These are phyloP conservation scores for Mortierella hygrophila DNA, from an alignment of 192 early-diverging fungal genomes.

Conservation along the genomic window DNA sequence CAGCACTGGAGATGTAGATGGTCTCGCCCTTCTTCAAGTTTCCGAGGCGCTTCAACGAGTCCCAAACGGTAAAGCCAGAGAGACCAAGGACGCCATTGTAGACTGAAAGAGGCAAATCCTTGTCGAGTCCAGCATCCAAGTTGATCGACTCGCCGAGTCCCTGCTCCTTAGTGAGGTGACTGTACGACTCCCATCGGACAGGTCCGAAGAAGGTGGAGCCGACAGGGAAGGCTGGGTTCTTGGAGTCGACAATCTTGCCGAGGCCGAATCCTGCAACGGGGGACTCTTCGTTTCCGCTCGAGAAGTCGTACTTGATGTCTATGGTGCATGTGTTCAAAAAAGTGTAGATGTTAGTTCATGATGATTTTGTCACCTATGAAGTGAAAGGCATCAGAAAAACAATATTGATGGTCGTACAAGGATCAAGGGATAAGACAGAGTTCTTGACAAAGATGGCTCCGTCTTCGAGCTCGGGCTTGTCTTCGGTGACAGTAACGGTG, in stretches of 20 bases:
- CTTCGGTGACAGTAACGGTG: neutral
- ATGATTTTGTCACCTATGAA: neutral
- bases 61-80: conserved; percentile 26
- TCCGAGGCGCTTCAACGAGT: conserved; percentile 70
- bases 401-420: conserved; percentile 6
- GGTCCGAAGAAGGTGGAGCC: conserved; percentile 72
- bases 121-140: conserved; percentile 75
- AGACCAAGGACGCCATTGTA: conserved; percentile 18
- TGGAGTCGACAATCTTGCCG: conserved; percentile 24
- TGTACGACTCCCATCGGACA: conserved; percentile 57
- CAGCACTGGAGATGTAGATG: conserved; percentile 59
- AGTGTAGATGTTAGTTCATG: neutral
- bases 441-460: conserved; percentile 20
- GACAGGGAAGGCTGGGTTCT: conserved; percentile 36
- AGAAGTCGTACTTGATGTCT: conserved; percentile 15
- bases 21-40: conserved; percentile 86
- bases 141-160: conserved; percentile 24
- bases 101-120: conserved; percentile 2
- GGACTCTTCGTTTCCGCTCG: neutral
- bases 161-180: conserved; percentile 37
- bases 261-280: conserved; percentile 20
- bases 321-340: neutral
- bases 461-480: conserved; percentile 43
- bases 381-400: neutral
- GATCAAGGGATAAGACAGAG: conserved; percentile 16